Percentiles rank a stretch among this genome's conserved stretches.
phyloP scores from a whole-genome alignment of 2,329 filamentous ascomycete species.

The Cladosporium sp. region DNA sequence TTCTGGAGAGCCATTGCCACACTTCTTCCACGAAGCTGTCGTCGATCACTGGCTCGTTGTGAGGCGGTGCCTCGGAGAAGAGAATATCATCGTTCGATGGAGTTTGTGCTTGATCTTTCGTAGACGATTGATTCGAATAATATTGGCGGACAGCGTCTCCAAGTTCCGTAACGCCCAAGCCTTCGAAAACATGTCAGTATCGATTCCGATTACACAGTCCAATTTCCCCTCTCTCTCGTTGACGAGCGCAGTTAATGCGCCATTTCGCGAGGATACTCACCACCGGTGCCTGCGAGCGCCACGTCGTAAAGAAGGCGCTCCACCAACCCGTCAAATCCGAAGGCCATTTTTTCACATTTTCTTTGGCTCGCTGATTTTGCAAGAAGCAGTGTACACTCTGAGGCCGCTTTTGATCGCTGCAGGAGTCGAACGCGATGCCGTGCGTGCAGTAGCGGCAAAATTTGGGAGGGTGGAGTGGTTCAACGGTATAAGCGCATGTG shows the following conservation, averaged over 20 bases:
- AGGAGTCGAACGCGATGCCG: slow-evolving; percentile 6
- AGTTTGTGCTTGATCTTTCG: background rate
- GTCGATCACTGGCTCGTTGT: slow-evolving; percentile 34
- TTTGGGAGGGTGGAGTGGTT: background rate
- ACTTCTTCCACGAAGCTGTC: slow-evolving; percentile 47
- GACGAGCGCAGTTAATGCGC: too few relatives aligned
- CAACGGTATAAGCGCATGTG: too few relatives aligned
- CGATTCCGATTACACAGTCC: too few relatives aligned
- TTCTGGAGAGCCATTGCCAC: slow-evolving; percentile 52
- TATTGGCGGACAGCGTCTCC: slow-evolving; percentile 1
- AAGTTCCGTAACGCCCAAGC: slow-evolving; percentile 7
- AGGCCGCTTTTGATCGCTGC: background rate
- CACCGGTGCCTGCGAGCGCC: slow-evolving; percentile 52
- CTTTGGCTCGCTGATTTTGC: background rate
- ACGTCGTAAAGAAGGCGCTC: slow-evolving; percentile 54
- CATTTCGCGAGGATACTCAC: slow-evolving; percentile 36
- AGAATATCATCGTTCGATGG: slow-evolving; percentile 15
- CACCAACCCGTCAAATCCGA: slow-evolving; percentile 50
- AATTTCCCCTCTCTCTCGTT: too few relatives aligned
- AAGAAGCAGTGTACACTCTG: too few relatives aligned
- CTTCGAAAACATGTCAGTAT: background rate
- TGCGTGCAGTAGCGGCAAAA: slow-evolving; percentile 4
- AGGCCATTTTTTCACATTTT: slow-evolving; percentile 10
- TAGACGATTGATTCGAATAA: background rate
- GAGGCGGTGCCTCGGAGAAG: slow-evolving; percentile 21